Base-by-base conservation (phyloP, 768 basidiomycete species). In the Suillus discolor region DNA sequence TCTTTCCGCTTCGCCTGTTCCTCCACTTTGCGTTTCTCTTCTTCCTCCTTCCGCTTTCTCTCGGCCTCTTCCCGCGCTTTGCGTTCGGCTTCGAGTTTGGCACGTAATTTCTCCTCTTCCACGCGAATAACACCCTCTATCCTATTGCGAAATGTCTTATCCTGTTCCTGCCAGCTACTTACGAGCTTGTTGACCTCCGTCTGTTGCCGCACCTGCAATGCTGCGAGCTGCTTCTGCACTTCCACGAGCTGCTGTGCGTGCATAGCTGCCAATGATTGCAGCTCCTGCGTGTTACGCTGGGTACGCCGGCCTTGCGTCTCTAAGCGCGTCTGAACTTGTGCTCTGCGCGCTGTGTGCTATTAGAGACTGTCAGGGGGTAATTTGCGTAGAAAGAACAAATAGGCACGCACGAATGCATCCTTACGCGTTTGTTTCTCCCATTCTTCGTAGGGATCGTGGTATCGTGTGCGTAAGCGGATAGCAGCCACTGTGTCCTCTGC, bases 121-220 rank as follows among this genome's bases (percentile, higher is more conserved):
- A 76, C 38, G 70, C 83, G 83, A 67, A 93, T 92, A 8, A 82
- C 86, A 3, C 67, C 72, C 74, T 93, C 89, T 62, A 91, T 85
- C 5, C 87, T 80, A 34, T 85, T 80, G 79, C 86, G 87, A 44
- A 87, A 77, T 60, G 71, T 70, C 54, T 67, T 76, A 66, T 83
- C 80, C 60, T 83, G 78, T 44, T 77, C 75, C 59, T 81, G 82
- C 85, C 85, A 87, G 11, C 70, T 74, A 6, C 77, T 76, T 54
- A 78, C 76, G 42, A 89, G 72, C 59, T 71, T 73, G 44, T 79
- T 75, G 63, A 89, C 82, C 34, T 85, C 83, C 13, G 74, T 72
- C 65, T 84, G 81, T 54, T 83, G 82, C 65, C 78, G 75, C 23
- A 84, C 61, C 39, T 81, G 77, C 62, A 90, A 64, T 0, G 68